Percentiles rank a stretch among this genome's conserved stretches.
Evolutionary conservation across 164 flowering plant genomes (phyloP).

Genomic region (Hamamelis virginiana): DNA sequence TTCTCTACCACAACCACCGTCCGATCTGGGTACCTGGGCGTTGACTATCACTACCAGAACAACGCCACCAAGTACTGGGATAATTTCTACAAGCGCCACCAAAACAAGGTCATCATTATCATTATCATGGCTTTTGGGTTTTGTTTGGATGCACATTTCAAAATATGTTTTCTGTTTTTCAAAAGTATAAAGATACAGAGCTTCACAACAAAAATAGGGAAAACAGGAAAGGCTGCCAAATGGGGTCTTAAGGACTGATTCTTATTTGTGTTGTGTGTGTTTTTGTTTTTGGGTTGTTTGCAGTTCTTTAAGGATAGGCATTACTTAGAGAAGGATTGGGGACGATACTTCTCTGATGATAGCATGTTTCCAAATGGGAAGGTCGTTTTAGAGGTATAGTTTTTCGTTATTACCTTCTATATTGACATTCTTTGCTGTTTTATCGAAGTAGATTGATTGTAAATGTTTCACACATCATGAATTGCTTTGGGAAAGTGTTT

Average conservation of each 20-base stretch:
- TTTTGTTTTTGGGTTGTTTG: slow-evolving; percentile 3
- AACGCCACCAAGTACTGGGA: slow-evolving; percentile 37
- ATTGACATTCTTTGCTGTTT: background rate
- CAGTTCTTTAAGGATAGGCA: slow-evolving; percentile 58
- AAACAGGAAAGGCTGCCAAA: no score
- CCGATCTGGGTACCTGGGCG: background rate
- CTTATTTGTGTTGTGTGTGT: background rate
- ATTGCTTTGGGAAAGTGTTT: no score
- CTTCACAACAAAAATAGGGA: no score
- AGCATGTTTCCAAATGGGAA: slow-evolving; percentile 16
- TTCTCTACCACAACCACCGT: slow-evolving; percentile 2
- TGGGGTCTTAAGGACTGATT: background rate
- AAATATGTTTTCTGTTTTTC: background rate
- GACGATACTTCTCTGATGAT: slow-evolving; percentile 28
- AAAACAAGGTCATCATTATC: slow-evolving; percentile 29
- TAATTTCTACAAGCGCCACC: slow-evolving; percentile 40
- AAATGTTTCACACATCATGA: no score
- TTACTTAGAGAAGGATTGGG: slow-evolving; percentile 55
- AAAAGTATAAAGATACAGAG: background rate
- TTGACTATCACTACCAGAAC: slow-evolving; percentile 11
- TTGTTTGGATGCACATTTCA: background rate
- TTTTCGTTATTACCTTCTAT: background rate
- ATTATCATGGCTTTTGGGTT: background rate
- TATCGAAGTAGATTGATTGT: no score
- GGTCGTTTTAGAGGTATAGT: slow-evolving; percentile 43